Percentiles rank a stretch among this genome's conserved stretches.
phyloP scores from a whole-genome alignment of 352 stramenopile genomes.

The Globisporangium okanoganense region DNA sequence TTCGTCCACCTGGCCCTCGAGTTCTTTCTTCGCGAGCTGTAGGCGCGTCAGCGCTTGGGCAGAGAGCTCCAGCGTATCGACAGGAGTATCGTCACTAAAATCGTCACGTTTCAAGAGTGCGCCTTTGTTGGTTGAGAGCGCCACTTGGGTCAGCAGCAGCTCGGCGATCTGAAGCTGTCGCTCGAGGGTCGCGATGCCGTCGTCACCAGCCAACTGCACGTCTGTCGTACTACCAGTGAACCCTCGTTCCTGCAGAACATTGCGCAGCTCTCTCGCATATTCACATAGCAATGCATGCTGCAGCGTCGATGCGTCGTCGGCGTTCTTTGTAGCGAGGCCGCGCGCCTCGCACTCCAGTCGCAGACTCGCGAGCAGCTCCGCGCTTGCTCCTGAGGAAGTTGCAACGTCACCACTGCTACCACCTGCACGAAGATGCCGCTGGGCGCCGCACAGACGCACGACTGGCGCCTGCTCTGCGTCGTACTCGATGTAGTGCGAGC shows the following conservation, averaged over 20 bases:
- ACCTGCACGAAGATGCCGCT: background rate
- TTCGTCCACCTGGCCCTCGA: conserved; percentile 38
- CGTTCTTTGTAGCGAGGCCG: conserved; percentile 14
- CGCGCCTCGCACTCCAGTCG: conserved; percentile 46
- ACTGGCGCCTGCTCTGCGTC: conserved; percentile 41
- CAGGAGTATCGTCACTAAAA: background rate
- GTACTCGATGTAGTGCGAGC: conserved; percentile 59
- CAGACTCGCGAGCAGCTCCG: conserved; percentile 11
- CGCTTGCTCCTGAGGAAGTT: background rate
- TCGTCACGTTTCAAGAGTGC: background rate
- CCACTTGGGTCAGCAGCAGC: conserved; percentile 31
- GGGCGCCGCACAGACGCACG: conserved; percentile 28
- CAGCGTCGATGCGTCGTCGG: conserved; percentile 3
- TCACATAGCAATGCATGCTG: conserved; percentile 17
- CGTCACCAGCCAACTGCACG: conserved; percentile 6
- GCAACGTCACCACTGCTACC: background rate
- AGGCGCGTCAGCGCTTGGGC: conserved; percentile 16
- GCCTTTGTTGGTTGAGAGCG: conserved; percentile 7
- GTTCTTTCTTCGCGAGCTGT: conserved; percentile 40
- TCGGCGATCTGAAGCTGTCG: conserved; percentile 42
- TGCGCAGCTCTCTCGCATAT: conserved; percentile 36
- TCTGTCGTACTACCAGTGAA: conserved; percentile 34
- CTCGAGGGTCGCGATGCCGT: conserved; percentile 24
- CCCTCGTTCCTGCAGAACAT: conserved; percentile 23
- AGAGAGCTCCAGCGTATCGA: background rate